Percentiles rank a stretch among this genome's conserved stretches.
Conservation (phyloP, 768 basidiomycete genomes). For the Rhizopogon vulgaris region DNA sequence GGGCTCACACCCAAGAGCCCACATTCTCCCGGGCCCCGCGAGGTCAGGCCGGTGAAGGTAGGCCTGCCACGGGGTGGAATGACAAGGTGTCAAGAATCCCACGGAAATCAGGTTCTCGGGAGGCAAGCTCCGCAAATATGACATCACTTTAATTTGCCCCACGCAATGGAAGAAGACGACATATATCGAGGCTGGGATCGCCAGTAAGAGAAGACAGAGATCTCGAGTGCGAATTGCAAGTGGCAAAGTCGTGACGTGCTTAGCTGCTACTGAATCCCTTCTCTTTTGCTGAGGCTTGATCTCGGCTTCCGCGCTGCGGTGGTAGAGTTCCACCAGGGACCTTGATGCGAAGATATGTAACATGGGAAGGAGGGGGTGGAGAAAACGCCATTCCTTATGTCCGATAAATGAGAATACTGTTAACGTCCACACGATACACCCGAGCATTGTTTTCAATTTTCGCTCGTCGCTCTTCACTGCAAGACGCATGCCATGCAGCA, state of each 20-base stretch:
- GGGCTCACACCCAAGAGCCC: constrained; percentile 92
- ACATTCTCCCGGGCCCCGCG: constrained; percentile 48
- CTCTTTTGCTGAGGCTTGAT: neutral
- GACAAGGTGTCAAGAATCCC: constrained; percentile 92
- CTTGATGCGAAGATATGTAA: constrained; percentile 75
- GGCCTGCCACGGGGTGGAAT: constrained; percentile 90
- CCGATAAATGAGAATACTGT: constrained; percentile 70
- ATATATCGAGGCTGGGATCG: constrained; percentile 62
- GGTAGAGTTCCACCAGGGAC: constrained; percentile 51
- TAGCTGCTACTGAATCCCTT: neutral
- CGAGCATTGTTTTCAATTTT: constrained; percentile 40
- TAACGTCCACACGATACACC: constrained; percentile 54
- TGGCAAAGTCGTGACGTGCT: neutral
- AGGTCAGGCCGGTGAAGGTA: constrained; percentile 73
- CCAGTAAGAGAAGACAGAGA: constrained; percentile 41
- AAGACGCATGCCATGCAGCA: constrained; percentile 52
- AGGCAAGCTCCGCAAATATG: constrained; percentile 55
- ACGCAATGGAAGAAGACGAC: constrained; percentile 69
- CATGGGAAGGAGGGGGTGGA: constrained; percentile 85
- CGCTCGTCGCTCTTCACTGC: constrained; percentile 14
- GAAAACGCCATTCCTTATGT: constrained; percentile 98
- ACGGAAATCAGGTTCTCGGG: constrained; percentile 47
- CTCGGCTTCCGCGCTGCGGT: neutral
- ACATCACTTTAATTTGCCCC: constrained; percentile 73
- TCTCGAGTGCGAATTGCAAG: constrained; percentile 30